Evolutionary conservation across 345 rosid genomes (phyloP).

Genomic region (Durio zibethinus): DNA sequence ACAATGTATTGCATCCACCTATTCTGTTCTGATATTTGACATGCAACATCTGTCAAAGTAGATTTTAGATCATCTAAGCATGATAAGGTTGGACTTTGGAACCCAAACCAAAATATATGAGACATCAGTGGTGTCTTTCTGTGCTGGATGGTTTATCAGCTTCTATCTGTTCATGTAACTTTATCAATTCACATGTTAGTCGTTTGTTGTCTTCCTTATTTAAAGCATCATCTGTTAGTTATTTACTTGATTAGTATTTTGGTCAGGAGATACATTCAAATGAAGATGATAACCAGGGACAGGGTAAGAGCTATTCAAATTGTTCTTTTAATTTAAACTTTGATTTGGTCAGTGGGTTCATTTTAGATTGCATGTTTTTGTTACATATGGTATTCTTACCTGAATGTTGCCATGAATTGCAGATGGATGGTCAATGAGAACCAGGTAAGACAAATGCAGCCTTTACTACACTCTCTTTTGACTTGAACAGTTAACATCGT

Average conservation of each 20-base stretch:
- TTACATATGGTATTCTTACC: slow-evolving; percentile 12
- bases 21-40: not conserved
- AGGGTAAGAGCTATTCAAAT: slow-evolving; percentile 34
- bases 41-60: not conserved
- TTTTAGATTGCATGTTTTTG: not conserved
- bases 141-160: not conserved
- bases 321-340: not conserved
- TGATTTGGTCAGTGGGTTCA: not conserved
- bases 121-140: not conserved
- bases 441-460: slow-evolving; percentile 29
- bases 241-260: slow-evolving; percentile 12
- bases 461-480: not conserved
- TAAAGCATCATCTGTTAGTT: not conserved
- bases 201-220: not conserved
- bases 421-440: slow-evolving; percentile 68
- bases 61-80: not conserved
- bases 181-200: not conserved
- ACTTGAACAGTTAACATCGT: not conserved
- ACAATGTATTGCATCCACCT: not conserved
- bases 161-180: not conserved
- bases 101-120: not conserved
- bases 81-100: not conserved
- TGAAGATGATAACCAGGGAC: slow-evolving; percentile 30
- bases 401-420: slow-evolving; percentile 26
- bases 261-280: slow-evolving; percentile 29